Conservation (phyloP, 2,329 filamentous ascomycete genomes). For the Aureobasidium sp. region DNA sequence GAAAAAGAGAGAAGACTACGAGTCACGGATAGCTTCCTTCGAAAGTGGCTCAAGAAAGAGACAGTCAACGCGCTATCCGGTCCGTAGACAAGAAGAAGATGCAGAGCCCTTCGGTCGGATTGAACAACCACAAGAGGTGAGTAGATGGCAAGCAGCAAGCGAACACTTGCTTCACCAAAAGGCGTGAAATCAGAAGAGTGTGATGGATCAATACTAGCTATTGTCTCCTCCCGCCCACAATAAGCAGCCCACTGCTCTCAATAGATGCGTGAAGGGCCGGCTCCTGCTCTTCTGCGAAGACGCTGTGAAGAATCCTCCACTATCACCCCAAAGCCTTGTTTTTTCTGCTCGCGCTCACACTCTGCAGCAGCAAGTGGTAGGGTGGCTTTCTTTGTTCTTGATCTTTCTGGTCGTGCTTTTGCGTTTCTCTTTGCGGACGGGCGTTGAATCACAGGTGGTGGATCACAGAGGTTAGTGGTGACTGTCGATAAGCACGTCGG, state of each 20-base stretch:
- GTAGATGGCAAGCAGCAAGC: constrained; percentile 10
- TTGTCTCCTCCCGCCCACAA: constrained; percentile 17
- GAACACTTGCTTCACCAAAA: constrained; percentile 11
- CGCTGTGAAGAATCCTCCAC: constrained; percentile 9
- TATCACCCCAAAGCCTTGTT: constrained; percentile 4
- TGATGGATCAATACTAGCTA: constrained; percentile 46
- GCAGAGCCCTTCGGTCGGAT: neutral
- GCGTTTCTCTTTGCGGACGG: neutral
- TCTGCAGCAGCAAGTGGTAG: neutral
- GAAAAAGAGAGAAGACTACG: constrained; percentile 13
- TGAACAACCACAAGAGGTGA: constrained; percentile 12
- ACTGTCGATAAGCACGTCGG: neutral
- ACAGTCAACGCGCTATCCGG: constrained; percentile 13
- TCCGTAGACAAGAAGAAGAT: constrained; percentile 3
- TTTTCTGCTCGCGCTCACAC: neutral
- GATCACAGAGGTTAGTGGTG: neutral
- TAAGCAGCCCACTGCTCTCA: constrained; percentile 8
- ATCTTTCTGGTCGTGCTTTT: neutral
- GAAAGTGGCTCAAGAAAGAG: constrained; percentile 3
- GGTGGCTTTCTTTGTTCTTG: neutral
- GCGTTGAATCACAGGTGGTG: neutral
- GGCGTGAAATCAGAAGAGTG: constrained; percentile 21
- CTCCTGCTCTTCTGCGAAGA: constrained; percentile 1
- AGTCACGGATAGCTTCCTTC: constrained; percentile 15
- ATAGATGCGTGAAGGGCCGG: neutral